Conservation (phyloP, 352 stramenopile species). For the Hyaloperonospora arabidopsidis region DNA sequence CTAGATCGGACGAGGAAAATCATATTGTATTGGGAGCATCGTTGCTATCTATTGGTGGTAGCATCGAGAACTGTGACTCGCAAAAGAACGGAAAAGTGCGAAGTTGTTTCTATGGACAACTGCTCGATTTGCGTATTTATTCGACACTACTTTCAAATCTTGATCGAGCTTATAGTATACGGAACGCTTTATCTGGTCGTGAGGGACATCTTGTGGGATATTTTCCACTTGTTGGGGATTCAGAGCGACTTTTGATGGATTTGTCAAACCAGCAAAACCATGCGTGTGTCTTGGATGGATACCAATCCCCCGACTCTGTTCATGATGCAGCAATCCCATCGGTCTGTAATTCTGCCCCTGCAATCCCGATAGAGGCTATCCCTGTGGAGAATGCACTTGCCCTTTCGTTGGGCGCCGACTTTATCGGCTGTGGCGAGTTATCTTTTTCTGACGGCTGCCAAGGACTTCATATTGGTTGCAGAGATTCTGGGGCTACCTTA, state of each 20-base stretch:
- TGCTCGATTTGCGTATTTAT: slow-evolving; percentile 72
- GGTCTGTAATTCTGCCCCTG: slow-evolving; percentile 27
- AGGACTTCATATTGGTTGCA: slow-evolving; percentile 25
- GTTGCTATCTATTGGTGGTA: slow-evolving; percentile 44
- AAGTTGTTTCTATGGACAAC: slow-evolving; percentile 49
- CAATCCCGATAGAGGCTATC: slow-evolving; percentile 20
- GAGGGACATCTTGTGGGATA: slow-evolving; percentile 57
- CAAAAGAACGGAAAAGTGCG: slow-evolving; percentile 18
- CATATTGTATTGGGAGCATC: slow-evolving; percentile 24
- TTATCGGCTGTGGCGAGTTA: slow-evolving; percentile 38
- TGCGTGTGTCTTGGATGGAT: slow-evolving; percentile 48
- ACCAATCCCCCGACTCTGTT: slow-evolving; percentile 19
- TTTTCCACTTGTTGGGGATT: slow-evolving; percentile 62
- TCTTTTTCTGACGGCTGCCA: slow-evolving; percentile 23
- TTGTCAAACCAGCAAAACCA: slow-evolving; percentile 66
- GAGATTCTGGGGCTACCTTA: slow-evolving; percentile 29
- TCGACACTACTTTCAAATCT: slow-evolving; percentile 27
- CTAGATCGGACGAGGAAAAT: slow-evolving; percentile 23
- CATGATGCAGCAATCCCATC: slow-evolving; percentile 17
- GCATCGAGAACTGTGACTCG: slow-evolving; percentile 29
- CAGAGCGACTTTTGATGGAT: slow-evolving; percentile 59
- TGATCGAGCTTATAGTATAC: slow-evolving; percentile 27
- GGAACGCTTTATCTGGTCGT: slow-evolving; percentile 27
- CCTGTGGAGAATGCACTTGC: slow-evolving; percentile 40
- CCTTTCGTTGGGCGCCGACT: slow-evolving; percentile 29